Evolutionary conservation across 2,329 filamentous ascomycete genomes (phyloP), one percentile per base, ranked within the genome.

Genomic region (Aspergillus japonicus): DNA sequence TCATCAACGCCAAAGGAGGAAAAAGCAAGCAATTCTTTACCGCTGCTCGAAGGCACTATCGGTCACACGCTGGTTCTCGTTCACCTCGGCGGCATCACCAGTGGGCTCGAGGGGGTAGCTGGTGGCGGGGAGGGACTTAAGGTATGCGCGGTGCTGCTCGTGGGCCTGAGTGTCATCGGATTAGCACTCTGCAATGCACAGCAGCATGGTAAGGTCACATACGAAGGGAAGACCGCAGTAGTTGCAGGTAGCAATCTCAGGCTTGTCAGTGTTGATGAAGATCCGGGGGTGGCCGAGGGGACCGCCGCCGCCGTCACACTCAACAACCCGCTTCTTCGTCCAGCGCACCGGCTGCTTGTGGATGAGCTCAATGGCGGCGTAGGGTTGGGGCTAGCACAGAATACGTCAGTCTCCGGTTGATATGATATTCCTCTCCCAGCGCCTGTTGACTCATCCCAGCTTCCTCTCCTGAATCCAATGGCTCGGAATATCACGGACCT

Each of bases 181-280:
- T 57, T 29, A 53, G 8, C 24, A 55, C 16, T 21, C 14, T 7
- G 23, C n/a, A 5, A 54, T 8, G 33, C 12, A 29, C 26, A 29
- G 8, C 26, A 29, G 26, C 26, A 29, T 3, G 26, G 26, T 8
- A 29, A 29, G 6, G 5, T n/a, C 62, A 81, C 93, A 75, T 85
- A 98, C 95, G 75, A 88, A 99, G 69, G 95, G 95, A 67, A 95
- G 76, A 56, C 95, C 95, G 75, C 95, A 99, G 82, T 99, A 99
- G 72, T 85, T 89, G 83, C 95, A 99, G 58, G 75, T 83, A 82
- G 78, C 87, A 86, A 99, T 96, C 82, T 98, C 88, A 48, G 95
- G 91, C 84, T 97, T 98, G 80, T 99, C 95, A 67, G 90, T 89
- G 80, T 99, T 99, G 85, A 99, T 99, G 77, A 92, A 99, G 79